A percentile compares a stretch with the other conserved stretches of the same genome.
These are phyloP conservation scores for Oenanthe javanica DNA, from an alignment of 140 eudicot species.

Conservation along the genomic window DNA sequence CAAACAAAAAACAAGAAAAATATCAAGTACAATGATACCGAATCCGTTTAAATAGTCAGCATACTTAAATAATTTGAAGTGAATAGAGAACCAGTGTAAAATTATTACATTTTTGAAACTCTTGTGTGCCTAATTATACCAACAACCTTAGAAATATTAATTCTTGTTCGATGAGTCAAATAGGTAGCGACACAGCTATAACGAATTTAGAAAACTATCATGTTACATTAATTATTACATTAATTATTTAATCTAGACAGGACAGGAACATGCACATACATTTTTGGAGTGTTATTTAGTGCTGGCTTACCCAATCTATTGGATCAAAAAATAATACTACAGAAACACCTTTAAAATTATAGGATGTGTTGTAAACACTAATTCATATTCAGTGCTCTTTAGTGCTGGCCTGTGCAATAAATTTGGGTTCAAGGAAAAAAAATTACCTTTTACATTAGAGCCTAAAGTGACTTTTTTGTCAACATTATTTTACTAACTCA, in stretches of 20 bases:
- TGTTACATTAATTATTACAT: too few species aligned
- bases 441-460: background rate
- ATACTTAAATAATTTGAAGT: background rate
- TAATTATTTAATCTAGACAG: background rate
- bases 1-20: conserved; percentile 9
- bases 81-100: background rate
- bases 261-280: background rate
- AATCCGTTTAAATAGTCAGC: background rate
- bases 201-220: background rate
- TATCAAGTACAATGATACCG: background rate
- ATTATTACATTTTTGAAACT: background rate
- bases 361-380: background rate
- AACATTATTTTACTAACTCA: background rate
- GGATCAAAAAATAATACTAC: background rate
- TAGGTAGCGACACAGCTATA: background rate
- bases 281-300: background rate
- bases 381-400: background rate
- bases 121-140: background rate
- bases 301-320: background rate
- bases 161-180: background rate
- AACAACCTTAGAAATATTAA: background rate
- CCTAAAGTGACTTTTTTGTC: background rate
- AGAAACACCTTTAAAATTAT: background rate
- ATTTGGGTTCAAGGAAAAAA: background rate
- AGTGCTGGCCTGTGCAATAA: background rate